Evolutionary conservation across 768 basidiomycete species (phyloP), one percentile per base, ranked within the genome.

Genomic region (Leccinum imitatum): DNA sequence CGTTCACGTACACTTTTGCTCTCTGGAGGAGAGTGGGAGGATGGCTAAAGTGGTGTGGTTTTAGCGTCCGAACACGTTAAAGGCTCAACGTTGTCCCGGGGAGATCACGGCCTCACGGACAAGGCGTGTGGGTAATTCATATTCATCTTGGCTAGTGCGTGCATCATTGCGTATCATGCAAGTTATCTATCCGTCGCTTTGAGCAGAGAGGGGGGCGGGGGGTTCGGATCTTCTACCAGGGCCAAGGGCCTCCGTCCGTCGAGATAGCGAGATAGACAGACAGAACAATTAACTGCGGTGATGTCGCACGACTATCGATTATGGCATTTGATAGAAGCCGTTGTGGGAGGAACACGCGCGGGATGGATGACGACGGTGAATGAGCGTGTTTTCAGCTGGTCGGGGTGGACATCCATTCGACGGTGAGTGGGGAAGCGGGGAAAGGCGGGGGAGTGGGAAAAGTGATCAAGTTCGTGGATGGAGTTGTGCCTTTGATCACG

Each of bases 351-450:
- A 73, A 25, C 44, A 58, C 46, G 1, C 11, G 11, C 13, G 53
- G 9, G 27, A 41, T 60, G 62, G 17, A 17, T 39, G 39, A 39
- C 5, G 33, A 35, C 8, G 53, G 52, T 46, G 54, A 11, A 54
- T 53, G 62, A 54, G 56, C 58, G 61, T 53, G 57, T 59, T 54
- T 52, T 8, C 44, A 30, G 39, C 2, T 58, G 50, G 44, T 53
- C 57, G 46, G 69, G 57, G 56, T 35, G 47, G 14, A 15, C 37
- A 17, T 15, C 31, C 25, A 23, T 23, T 39, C 39, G 31, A 50
- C 11, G 25, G 21, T 19, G 31, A 37, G 11, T 4, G 59, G 68
- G 63, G 63, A 68, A 66, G 64, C 23, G 70, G 68, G 72, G n/a
- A 63, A 73, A 57, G 53, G 50, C 57, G 69, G 67, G 64, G 58